phyloP scores from a whole-genome alignment of 257 asterid species.

The Petrea volubilis region DNA sequence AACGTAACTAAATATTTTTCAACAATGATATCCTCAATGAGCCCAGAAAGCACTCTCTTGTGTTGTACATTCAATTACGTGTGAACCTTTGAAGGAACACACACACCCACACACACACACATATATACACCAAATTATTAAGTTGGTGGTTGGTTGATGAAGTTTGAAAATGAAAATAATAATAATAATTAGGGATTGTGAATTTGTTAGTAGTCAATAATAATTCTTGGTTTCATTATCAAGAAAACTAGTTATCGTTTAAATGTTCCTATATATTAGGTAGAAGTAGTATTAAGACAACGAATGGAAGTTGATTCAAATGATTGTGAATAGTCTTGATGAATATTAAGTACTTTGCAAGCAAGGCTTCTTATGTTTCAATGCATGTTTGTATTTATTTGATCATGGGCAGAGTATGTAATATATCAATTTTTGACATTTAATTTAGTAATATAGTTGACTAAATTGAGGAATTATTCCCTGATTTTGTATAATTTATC shows the following conservation, averaged over 20 bases:
- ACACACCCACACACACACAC: too few relatives aligned
- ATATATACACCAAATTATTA: neutral
- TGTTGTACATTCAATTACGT: neutral
- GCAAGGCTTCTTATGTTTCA: neutral
- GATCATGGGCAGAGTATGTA: too few relatives aligned
- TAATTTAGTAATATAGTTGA: too few relatives aligned
- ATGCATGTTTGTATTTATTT: neutral
- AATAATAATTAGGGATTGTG: neutral
- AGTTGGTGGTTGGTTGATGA: conserved; percentile 1
- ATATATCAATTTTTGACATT: too few relatives aligned
- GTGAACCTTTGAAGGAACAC: neutral
- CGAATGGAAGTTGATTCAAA: neutral
- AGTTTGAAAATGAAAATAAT: neutral
- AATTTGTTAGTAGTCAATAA: neutral
- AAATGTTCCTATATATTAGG: neutral
- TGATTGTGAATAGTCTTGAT: neutral
- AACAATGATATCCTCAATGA: neutral
- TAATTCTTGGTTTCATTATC: neutral
- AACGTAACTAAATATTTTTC: neutral
- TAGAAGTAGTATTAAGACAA: neutral
- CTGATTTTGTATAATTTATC: too few relatives aligned
- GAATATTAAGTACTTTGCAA: neutral
- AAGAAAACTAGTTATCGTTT: neutral
- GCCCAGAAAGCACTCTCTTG: neutral
- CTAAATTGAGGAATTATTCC: too few relatives aligned